A percentile compares a stretch with the other conserved stretches of the same genome.
phyloP scores from a whole-genome alignment of 2,329 filamentous ascomycete species.

The Aspergillus uvarum region DNA sequence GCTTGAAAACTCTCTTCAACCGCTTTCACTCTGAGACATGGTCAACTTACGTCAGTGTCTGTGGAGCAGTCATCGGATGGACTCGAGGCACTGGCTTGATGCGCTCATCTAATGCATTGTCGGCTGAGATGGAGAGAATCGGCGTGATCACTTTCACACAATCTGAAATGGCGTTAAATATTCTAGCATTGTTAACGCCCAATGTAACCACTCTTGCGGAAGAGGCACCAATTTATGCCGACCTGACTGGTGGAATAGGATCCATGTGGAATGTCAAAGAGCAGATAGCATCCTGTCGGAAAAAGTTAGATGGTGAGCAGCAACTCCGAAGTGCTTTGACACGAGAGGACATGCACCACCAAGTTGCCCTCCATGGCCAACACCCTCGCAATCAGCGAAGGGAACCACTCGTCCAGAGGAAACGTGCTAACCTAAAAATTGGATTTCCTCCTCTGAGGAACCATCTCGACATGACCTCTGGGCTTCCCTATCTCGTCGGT shows the following conservation, averaged over 20 bases:
- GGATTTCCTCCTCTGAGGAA: conserved; percentile 9
- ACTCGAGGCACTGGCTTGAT: conserved; percentile 48
- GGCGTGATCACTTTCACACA: conserved; percentile 44
- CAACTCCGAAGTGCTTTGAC: conserved; percentile 24
- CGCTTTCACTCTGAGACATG: conserved; percentile 21
- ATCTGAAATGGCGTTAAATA: conserved; percentile 45
- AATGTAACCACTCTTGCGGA: conserved; percentile 32
- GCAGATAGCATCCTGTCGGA: conserved; percentile 22
- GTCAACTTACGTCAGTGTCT: conserved; percentile 38
- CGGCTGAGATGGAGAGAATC: conserved; percentile 38
- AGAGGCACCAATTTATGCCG: conserved; percentile 38
- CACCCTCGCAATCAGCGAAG: background rate
- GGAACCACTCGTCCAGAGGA: background rate
- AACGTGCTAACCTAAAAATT: conserved; percentile 12
- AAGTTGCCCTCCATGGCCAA: conserved; percentile 1
- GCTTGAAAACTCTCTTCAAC: conserved; percentile 26
- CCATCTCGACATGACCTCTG: conserved; percentile 2
- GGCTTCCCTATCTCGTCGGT: conserved; percentile 10
- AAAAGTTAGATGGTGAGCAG: conserved; percentile 18
- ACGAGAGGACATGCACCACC: conserved; percentile 20
- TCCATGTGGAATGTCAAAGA: conserved; percentile 29
- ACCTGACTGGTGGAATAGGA: conserved; percentile 41
- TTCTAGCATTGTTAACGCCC: conserved; percentile 37
- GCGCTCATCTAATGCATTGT: conserved; percentile 43
- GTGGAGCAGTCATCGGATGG: conserved; percentile 48